These are phyloP conservation scores for Zymoseptoria ardabiliae DNA, from an alignment of 2,329 filamentous ascomycete genomes.

Conservation along the genomic window DNA sequence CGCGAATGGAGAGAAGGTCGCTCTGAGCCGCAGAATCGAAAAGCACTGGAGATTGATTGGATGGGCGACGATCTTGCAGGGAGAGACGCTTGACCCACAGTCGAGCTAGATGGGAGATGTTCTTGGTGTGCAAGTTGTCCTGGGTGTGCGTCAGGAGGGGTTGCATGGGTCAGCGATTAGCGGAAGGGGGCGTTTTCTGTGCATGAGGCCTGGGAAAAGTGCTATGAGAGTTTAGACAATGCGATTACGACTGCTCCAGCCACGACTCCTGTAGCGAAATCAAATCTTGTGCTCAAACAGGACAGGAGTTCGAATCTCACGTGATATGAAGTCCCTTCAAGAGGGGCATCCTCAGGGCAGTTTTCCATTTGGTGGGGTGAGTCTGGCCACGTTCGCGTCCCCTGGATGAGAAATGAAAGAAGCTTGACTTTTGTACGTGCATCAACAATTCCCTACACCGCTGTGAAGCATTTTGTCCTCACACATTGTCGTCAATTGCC, in stretches of 20 bases:
- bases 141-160: neutral
- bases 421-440: neutral
- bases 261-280: neutral
- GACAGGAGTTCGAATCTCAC: neutral
- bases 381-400: neutral
- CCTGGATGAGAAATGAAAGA: neutral
- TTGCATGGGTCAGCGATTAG: neutral
- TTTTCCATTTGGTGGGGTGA: neutral
- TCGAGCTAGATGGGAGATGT: neutral
- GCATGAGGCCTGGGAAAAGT: neutral
- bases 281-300: neutral
- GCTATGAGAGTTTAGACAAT: neutral
- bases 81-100: constrained; percentile 19
- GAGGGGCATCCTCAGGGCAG: neutral
- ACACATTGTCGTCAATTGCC: too few relatives aligned
- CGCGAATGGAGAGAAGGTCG: constrained; percentile 96
- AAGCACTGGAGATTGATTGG: constrained; percentile 98
- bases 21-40: constrained; percentile 90
- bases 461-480: too few relatives aligned
- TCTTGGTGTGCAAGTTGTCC: neutral
- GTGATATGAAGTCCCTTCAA: neutral
- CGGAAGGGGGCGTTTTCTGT: neutral
- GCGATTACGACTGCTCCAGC: neutral
- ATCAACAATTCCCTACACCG: neutral
- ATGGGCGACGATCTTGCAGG: constrained; percentile 45